Conservation (phyloP, 208 protist species). For the Acanthamoeba polyphaga region DNA sequence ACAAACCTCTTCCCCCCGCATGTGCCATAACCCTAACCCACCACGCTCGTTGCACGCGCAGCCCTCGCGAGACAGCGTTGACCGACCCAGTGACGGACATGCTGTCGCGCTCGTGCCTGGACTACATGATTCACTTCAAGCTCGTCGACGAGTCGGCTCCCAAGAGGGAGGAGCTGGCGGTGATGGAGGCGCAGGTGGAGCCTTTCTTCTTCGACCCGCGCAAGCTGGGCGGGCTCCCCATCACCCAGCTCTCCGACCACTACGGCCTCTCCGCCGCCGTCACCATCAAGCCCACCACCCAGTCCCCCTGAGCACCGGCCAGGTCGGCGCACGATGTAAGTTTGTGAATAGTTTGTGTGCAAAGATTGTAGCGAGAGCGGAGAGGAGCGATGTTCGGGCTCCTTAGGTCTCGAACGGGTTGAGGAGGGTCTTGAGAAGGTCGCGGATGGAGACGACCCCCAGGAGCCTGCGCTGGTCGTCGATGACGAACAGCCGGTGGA, state of each 20-base stretch:
- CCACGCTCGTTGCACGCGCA: background rate
- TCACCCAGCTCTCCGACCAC: conserved; percentile 72
- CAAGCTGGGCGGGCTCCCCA: conserved; percentile 41
- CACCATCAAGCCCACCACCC: background rate
- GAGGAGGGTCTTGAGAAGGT: conserved; percentile 33
- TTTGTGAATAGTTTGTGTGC: background rate
- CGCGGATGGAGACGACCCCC: conserved; percentile 42
- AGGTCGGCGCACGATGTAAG: background rate
- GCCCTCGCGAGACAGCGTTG: conserved; percentile 14
- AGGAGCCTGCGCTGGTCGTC: conserved; percentile 38
- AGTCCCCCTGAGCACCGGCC: background rate
- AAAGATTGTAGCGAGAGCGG: too few relatives aligned
- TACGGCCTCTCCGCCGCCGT: conserved; percentile 43
- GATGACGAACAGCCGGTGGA: conserved; percentile 61
- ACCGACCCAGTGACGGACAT: conserved; percentile 66
- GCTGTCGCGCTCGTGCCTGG: conserved; percentile 63
- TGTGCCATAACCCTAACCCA: background rate
- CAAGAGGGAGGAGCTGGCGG: background rate
- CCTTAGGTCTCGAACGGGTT: conserved; percentile 27
- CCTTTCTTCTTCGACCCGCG: conserved; percentile 65
- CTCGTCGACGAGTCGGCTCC: background rate
- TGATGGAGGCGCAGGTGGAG: conserved; percentile 36
- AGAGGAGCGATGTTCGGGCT: background rate
- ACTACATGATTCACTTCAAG: conserved; percentile 74
- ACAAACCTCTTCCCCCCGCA: background rate